Percentiles rank a stretch among this genome's conserved stretches.
These are phyloP conservation scores for Trifolium pratense DNA, from an alignment of 306 rosid species.

Conservation along the genomic window DNA sequence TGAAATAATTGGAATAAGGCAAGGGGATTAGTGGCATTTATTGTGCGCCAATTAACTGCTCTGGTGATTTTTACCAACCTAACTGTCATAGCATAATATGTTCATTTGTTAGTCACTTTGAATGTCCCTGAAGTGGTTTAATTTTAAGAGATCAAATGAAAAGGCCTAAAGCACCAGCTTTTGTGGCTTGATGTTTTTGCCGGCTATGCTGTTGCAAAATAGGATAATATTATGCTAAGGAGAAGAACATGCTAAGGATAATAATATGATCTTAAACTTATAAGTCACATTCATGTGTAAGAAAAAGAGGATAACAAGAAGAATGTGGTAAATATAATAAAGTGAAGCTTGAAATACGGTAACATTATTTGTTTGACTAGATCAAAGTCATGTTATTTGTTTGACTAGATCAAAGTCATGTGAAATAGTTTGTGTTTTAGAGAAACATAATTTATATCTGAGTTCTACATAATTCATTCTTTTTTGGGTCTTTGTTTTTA, in stretches of 20 bases:
- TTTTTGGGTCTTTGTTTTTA: constrained; percentile 29
- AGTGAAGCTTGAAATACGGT: constrained; percentile 11
- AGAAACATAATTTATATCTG: constrained; percentile 4
- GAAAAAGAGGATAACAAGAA: not conserved
- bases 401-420: not conserved
- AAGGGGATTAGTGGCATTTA: not conserved
- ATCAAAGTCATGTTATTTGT: not conserved
- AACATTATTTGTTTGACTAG: not conserved
- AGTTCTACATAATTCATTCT: constrained; percentile 16
- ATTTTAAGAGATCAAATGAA: not conserved
- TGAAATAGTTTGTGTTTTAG: not conserved
- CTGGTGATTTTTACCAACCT: not conserved
- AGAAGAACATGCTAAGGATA: not conserved
- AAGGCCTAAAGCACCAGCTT: not conserved
- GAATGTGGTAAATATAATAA: not conserved
- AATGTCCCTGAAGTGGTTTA: not conserved
- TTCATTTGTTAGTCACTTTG: not conserved
- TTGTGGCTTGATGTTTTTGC: not conserved
- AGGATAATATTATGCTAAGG: not conserved
- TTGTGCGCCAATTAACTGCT: not conserved
- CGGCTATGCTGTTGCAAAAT: not conserved
- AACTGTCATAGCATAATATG: not conserved
- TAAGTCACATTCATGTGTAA: not conserved
- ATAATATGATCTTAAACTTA: not conserved
- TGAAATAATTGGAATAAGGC: not conserved